Conservation (phyloP, 495 filamentous ascomycete genomes). For the Entonaema liquescens region DNA sequence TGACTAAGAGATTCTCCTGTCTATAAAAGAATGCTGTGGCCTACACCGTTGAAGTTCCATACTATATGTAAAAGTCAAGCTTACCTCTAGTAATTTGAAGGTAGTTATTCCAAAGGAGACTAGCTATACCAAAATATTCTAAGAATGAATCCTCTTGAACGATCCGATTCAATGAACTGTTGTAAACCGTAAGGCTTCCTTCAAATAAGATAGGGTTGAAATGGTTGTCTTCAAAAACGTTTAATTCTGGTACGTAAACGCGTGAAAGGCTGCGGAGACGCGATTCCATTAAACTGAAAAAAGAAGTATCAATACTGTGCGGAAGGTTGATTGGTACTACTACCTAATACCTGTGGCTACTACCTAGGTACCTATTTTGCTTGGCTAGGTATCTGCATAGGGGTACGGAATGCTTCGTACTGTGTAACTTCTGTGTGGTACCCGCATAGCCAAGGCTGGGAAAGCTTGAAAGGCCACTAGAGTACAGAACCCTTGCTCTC, state of each 20-base stretch:
- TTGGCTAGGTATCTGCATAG: too few relatives aligned
- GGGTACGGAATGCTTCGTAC: too few relatives aligned
- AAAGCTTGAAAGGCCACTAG: slow-evolving; percentile 5
- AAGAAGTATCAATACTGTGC: not conserved
- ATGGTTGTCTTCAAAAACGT: not conserved
- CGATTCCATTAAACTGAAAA: slow-evolving; percentile 44
- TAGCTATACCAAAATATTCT: too few relatives aligned
- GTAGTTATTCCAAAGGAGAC: not conserved
- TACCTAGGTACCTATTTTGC: too few relatives aligned
- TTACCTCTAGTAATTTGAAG: not conserved
- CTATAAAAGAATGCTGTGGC: too few relatives aligned
- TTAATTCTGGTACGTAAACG: slow-evolving; percentile 6
- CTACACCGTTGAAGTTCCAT: too few relatives aligned
- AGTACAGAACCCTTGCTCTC: slow-evolving; percentile 5
- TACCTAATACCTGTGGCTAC: too few relatives aligned
- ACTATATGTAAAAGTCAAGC: not conserved
- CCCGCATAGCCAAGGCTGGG: slow-evolving; percentile 1
- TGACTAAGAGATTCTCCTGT: too few relatives aligned
- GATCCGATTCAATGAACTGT: not conserved
- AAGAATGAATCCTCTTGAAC: not conserved
- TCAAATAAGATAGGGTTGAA: not conserved
- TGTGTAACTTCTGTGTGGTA: not conserved
- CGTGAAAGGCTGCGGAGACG: slow-evolving; percentile 37
- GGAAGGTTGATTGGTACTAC: not conserved
- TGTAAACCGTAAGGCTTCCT: not conserved